These are phyloP conservation scores for Saccharomyces hybrid DNA, from an alignment of 1,139 yeast genomes.

Conservation along the genomic window DNA sequence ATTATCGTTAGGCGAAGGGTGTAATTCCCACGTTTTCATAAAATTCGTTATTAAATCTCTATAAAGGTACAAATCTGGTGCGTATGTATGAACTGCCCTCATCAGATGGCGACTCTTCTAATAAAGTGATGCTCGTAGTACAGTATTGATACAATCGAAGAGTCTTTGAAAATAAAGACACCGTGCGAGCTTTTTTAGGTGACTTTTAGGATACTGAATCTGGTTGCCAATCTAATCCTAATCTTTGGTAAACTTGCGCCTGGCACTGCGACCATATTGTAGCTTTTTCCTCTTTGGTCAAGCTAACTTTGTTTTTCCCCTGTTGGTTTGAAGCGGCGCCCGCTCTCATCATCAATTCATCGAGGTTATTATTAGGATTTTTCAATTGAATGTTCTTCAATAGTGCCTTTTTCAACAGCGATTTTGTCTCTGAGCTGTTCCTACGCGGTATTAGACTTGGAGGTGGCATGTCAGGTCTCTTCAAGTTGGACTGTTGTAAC, in stretches of 20 bases:
- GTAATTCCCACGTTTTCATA: neutral
- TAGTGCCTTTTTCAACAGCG: slow-evolving; percentile 23
- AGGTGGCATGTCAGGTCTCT: slow-evolving; percentile 31
- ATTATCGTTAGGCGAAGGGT: neutral
- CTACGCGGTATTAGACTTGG: slow-evolving; percentile 23
- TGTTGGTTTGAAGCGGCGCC: slow-evolving; percentile 1
- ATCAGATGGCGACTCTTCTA: neutral
- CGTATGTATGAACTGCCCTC: neutral
- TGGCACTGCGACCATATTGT: slow-evolving; percentile 56
- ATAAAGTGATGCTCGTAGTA: neutral
- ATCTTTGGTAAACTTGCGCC: slow-evolving; percentile 43
- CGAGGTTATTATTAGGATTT: slow-evolving; percentile 4
- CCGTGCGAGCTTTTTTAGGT: neutral
- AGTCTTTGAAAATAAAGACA: neutral
- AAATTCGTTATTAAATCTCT: neutral
- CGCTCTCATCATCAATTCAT: slow-evolving; percentile 1
- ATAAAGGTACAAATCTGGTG: neutral
- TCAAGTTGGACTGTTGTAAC: slow-evolving; percentile 21
- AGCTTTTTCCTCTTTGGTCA: slow-evolving; percentile 48
- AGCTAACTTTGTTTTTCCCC: slow-evolving; percentile 23
- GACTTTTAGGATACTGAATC: slow-evolving; percentile 28
- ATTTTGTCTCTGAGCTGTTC: slow-evolving; percentile 6
- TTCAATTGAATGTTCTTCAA: slow-evolving; percentile 24
- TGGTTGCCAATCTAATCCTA: slow-evolving; percentile 55
- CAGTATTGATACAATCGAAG: neutral